Percentiles rank a stretch among this genome's conserved stretches.
Evolutionary conservation across 225 moss, liverwort and hornwort genomes (phyloP).

Genomic region (Straminergon stramineum): DNA sequence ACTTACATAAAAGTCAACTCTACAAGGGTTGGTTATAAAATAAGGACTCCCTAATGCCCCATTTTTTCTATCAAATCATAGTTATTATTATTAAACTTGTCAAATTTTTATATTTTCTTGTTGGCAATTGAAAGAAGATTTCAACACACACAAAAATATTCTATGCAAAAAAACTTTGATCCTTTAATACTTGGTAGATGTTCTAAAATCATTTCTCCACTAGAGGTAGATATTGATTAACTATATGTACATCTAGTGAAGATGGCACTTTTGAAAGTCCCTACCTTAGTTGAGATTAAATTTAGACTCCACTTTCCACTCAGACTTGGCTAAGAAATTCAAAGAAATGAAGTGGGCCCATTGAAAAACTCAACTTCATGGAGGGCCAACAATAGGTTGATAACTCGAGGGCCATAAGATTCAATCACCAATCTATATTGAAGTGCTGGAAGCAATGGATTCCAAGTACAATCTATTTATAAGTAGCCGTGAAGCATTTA

Average conservation of each 20-base stretch:
- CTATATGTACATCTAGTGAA: not conserved
- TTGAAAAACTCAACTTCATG: not conserved
- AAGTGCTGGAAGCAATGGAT: not conserved
- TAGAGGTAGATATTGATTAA: not conserved
- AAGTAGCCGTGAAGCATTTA: not conserved
- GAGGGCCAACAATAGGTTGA: not conserved
- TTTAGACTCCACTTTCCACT: not conserved
- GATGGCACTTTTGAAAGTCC: not conserved
- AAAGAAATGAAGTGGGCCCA: not conserved
- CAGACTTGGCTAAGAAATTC: not conserved
- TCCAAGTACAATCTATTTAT: not conserved
- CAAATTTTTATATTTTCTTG: not conserved
- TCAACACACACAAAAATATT: not conserved
- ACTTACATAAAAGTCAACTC: not conserved
- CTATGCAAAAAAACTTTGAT: not conserved
- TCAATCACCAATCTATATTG: too few species aligned
- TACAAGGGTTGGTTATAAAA: not conserved
- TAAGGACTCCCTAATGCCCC: accelerated
- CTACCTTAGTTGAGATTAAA: not conserved
- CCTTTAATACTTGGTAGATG: not conserved
- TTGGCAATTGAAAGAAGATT: not conserved
- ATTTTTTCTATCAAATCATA: not conserved
- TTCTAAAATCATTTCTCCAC: not conserved
- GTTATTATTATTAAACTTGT: not conserved
- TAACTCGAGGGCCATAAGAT: not conserved